phyloP scores from a whole-genome alignment of 176 grass and related monocot genomes.

The Elymus sibiricus region DNA sequence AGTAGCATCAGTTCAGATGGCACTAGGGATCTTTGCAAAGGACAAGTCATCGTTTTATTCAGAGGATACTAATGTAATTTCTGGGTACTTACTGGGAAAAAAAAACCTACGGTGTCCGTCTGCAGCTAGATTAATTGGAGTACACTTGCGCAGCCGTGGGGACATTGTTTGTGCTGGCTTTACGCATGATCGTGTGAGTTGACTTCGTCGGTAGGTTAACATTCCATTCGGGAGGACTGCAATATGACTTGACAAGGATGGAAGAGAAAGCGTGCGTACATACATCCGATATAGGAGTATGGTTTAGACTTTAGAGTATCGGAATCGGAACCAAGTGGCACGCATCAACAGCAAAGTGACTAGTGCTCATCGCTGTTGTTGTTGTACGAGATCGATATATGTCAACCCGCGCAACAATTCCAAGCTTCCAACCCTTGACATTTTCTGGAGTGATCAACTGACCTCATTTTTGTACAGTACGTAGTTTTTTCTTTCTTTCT shows the following conservation, averaged over 20 bases:
- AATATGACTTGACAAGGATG: constrained; percentile 14
- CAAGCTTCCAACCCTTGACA: neutral
- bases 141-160: neutral
- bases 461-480: no score
- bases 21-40: neutral
- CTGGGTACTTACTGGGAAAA: neutral
- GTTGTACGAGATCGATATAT: neutral
- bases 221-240: constrained; percentile 18
- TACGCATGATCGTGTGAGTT: neutral
- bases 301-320: no score
- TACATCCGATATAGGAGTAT: no score
- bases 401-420: neutral
- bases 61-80: neutral
- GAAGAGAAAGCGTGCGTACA: neutral
- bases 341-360: neutral
- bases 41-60: neutral
- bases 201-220: constrained; percentile 27
- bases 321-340: neutral
- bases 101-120: neutral
- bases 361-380: neutral
- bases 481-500: no score
- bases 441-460: neutral
- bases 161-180: neutral
- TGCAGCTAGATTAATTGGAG: neutral
- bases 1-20: neutral